Evolutionary conservation across 2,329 filamentous ascomycete genomes (phyloP), one percentile per base, ranked within the genome.

Genomic region (Chaetomiaceae sp.): DNA sequence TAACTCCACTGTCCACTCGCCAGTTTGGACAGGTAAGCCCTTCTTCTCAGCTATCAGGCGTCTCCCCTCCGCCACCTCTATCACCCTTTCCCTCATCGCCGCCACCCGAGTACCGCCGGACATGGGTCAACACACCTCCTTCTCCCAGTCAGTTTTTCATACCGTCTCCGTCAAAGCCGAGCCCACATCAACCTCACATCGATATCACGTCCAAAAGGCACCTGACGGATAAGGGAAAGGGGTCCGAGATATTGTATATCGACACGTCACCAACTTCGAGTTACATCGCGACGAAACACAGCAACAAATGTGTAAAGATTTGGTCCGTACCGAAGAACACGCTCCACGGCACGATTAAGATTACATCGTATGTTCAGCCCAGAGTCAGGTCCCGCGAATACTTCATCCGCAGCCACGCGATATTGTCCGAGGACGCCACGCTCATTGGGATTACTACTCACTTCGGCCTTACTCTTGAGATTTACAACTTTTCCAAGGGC

Each of bases 381-480:
- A 66, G 67, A 36, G 62, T 65, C 4, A 67, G 71, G 1, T 71
- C 69, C 1, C 66, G 71, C 43, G 71, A 73, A 32, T 73, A 72
- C 55, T 65, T 72, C 40, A 67, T 73, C 33, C 69, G 71, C 47
- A 72, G 69, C 48, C 71, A 73, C 54, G 64, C 68, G 18, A 69
- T 73, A 44, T 61, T 73, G 6, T 73, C 71, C 3, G 71, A 73
- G 56, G 54, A 64, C 1, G 65, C 62, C 20, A 66, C 61, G 16
- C 62, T 73, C 5, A 62, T 71, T 13, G 71, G 66, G 21, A 65
- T 73, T 32, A 63, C 69, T 5, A 68, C 67, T 0, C 66, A 66
- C 16, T 73, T 73, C 46, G 71, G 71, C 20, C 60, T 69, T 21
- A 65, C 66, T 0, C 60, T 73, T 29, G 69, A 73, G 43, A 66